phyloP scores from a whole-genome alignment of 2,329 filamentous ascomycete species.

The Colletotrichum viniferum region DNA sequence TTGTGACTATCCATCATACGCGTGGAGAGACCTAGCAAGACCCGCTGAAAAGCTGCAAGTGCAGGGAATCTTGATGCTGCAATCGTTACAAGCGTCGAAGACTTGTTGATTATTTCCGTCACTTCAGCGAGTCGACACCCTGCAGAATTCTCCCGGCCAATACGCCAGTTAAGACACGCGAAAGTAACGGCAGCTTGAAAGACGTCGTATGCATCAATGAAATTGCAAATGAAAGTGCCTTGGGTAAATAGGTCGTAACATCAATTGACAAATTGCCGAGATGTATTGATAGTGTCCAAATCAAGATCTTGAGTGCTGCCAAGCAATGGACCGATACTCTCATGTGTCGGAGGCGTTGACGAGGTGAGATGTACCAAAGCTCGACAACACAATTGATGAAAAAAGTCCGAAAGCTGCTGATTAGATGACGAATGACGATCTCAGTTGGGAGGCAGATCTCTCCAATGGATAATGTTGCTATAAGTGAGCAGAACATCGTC shows the following conservation, averaged over 20 bases:
- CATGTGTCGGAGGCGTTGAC: background rate
- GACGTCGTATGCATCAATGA: constrained; percentile 14
- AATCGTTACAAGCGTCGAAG: background rate
- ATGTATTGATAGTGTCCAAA: background rate
- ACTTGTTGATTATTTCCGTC: background rate
- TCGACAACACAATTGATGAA: background rate
- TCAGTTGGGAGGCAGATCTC: background rate
- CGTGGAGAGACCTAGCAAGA: background rate
- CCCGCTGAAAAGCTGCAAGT: background rate
- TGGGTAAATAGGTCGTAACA: background rate
- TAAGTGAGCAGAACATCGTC: background rate
- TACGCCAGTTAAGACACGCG: background rate
- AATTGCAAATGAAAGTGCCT: background rate
- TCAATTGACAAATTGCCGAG: background rate
- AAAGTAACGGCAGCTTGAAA: constrained; percentile 7
- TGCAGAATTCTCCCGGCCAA: background rate
- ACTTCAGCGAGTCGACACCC: background rate
- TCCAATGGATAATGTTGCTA: constrained; percentile 8
- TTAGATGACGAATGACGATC: background rate
- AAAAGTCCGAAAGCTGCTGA: background rate
- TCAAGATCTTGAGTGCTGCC: background rate
- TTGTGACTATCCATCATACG: background rate
- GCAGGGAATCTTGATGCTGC: constrained; percentile 3
- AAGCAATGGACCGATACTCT: background rate
- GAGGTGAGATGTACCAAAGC: background rate